Evolutionary conservation across 495 filamentous ascomycete species (phyloP).

Genomic region (Penicillium cataractarum): DNA sequence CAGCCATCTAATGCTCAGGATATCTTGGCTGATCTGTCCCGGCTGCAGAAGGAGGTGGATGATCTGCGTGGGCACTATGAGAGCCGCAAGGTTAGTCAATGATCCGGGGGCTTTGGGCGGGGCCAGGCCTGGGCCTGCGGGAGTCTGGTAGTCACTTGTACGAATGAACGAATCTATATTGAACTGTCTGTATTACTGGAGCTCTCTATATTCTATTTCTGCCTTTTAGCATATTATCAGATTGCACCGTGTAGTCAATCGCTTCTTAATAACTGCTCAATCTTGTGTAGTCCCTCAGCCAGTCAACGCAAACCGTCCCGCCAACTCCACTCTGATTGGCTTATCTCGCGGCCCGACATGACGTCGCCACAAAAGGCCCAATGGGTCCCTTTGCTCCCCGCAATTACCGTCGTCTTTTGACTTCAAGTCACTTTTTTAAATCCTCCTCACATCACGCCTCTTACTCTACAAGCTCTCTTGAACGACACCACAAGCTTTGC

Average conservation of each 20-base stretch:
- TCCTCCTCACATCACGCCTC: not conserved
- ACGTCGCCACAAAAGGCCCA: slow-evolving; percentile 17
- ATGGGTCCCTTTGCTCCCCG: slow-evolving; percentile 13
- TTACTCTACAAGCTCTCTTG: not conserved
- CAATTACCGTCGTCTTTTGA: slow-evolving; percentile 13
- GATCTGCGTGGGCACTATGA: slow-evolving; percentile 63
- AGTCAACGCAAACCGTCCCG: not conserved
- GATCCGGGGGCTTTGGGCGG: slow-evolving; percentile 1
- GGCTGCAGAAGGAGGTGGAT: slow-evolving; percentile 74
- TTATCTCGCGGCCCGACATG: slow-evolving; percentile 4
- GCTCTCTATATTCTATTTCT: not conserved
- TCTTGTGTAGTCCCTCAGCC: not conserved
- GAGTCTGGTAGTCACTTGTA: slow-evolving; percentile 18
- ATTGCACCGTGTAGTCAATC: not conserved
- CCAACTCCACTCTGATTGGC: slow-evolving; percentile 10
- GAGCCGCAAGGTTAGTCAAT: slow-evolving; percentile 33
- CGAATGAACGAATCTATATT: slow-evolving; percentile 10
- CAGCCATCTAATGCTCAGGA: slow-evolving; percentile 50
- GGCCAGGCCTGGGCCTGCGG: not conserved
- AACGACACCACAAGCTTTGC: not conserved
- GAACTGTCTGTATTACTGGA: not conserved
- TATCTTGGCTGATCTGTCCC: slow-evolving; percentile 68
- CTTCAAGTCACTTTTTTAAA: not conserved
- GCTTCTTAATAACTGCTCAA: not conserved
- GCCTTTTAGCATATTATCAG: not conserved